Conservation (phyloP, 2,329 filamentous ascomycete species). For the Exserohilum rostratum region DNA sequence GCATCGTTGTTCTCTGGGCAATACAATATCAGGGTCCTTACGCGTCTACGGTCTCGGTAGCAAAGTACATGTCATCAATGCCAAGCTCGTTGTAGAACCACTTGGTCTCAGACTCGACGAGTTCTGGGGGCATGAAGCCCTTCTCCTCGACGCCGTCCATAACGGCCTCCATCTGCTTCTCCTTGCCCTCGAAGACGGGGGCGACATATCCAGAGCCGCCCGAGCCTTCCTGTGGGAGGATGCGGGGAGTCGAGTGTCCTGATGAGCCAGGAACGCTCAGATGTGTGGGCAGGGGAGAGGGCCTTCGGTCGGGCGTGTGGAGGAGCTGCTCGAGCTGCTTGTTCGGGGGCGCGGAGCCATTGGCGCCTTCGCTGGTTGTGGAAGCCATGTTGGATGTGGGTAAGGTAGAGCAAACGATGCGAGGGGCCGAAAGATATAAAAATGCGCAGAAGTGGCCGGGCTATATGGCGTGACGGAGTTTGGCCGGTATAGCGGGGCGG, state of each 20-base stretch:
- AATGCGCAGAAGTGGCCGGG: slow-evolving; percentile 7
- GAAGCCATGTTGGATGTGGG: slow-evolving; percentile 37
- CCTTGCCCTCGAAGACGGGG: slow-evolving; percentile 90
- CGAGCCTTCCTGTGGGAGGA: slow-evolving; percentile 79
- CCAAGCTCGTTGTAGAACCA: slow-evolving; percentile 99
- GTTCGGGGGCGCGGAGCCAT: slow-evolving; percentile 50
- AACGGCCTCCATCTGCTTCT: slow-evolving; percentile 85
- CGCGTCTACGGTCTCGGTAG: slow-evolving; percentile 82
- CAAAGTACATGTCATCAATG: slow-evolving; percentile 98
- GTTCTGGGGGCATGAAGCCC: slow-evolving; percentile 83
- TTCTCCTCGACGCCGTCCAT: slow-evolving; percentile 78
- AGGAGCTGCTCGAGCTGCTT: slow-evolving; percentile 64
- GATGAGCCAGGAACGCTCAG: slow-evolving; percentile 70
- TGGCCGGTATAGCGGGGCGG: slow-evolving; percentile 9
- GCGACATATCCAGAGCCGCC: slow-evolving; percentile 89
- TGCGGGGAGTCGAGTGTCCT: slow-evolving; percentile 63
- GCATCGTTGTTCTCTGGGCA: not conserved
- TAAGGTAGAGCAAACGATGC: slow-evolving; percentile 18
- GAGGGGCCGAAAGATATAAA: slow-evolving; percentile 13
- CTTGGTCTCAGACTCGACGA: slow-evolving; percentile 82
- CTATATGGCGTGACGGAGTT: slow-evolving; percentile 6
- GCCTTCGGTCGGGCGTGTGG: slow-evolving; percentile 65
- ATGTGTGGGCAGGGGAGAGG: slow-evolving; percentile 88
- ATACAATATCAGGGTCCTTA: slow-evolving; percentile 25
- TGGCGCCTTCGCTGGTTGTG: slow-evolving; percentile 39